Base-by-base conservation (phyloP, 768 basidiomycete species). In the Russula griseocarnosa region DNA sequence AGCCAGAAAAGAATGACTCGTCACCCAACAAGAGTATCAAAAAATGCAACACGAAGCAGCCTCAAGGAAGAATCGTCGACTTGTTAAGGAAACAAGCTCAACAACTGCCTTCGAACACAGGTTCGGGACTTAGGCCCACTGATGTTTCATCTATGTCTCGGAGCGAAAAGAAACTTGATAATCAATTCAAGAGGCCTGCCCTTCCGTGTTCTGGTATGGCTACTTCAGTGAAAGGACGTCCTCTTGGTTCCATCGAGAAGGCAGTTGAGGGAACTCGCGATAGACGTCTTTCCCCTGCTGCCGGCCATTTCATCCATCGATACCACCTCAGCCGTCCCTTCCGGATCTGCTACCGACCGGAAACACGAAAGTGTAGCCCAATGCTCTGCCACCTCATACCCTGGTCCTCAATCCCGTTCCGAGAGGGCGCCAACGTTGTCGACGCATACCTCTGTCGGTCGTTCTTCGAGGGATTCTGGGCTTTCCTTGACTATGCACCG, bases 41-140 rank as follows among this genome's bases (percentile, higher is more conserved):
- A 5, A 22, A 14, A 22, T 56, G 24, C 26, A 42, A 65, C 2
- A 69, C 66, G 26, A 71, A 65, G 51, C 54, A 64, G 3, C 70
- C 70, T 13, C 46, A 64, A 49, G 77, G 76, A 55, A 69, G 67
- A 6, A 81, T 83, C 38, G 73, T 79, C 32, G 81, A 83, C 53
- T 74, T 77, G 2, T 81, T 83, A 71, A 79, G 76, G 69, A 76
- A 73, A 56, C 81, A 80, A 71, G 73, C 75, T 4, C 63, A 73
- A 40, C 69, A 61, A 34, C 52, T 40, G 26, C 7, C 67, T n/a
- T 40, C 42, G 13, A 18, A 36, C 18, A 28, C 61, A 16, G 26
- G 24, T 32, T 56, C 40, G 3, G 65, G 67, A 22, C 49, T 68
- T 42, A 58, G 50, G 47, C 67, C 67, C 10, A 32, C n/a, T 36